phyloP scores from a whole-genome alignment of 495 filamentous ascomycete genomes.

The Rusavskia elegans region DNA sequence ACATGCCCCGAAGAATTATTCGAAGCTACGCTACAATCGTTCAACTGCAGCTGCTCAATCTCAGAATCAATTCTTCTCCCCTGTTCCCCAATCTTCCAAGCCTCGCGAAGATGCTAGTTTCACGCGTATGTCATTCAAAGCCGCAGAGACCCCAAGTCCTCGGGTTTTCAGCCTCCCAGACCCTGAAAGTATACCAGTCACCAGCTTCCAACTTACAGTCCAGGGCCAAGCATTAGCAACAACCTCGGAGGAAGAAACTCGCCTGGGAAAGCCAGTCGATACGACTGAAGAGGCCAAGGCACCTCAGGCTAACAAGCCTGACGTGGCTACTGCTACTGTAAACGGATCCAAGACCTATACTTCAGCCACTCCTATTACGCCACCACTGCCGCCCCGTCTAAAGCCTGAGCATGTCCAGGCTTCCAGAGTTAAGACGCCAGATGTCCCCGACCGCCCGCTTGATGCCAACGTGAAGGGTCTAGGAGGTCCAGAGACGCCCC shows the following conservation, averaged over 20 bases:
- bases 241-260: background rate
- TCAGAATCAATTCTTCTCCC: background rate
- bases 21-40: background rate
- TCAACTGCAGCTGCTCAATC: background rate
- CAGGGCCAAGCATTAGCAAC: background rate
- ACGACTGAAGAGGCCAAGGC: too few relatives aligned
- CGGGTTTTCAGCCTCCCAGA: background rate
- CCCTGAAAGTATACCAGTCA: background rate
- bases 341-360: background rate
- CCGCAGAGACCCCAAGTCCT: conserved; percentile 1
- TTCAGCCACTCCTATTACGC: background rate
- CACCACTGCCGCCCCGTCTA: background rate
- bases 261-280: background rate
- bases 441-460: background rate
- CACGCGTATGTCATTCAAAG: conserved; percentile 8
- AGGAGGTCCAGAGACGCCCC: background rate
- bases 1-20: background rate
- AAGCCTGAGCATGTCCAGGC: background rate
- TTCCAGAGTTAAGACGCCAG: background rate
- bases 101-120: conserved; percentile 1
- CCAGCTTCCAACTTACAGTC: background rate
- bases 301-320: too few relatives aligned
- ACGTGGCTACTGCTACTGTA: background rate
- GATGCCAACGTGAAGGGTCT: background rate
- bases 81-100: background rate